A percentile compares a stretch with the other conserved stretches of the same genome.
Evolutionary conservation across 805 yeast species (phyloP).

Genomic region (Pichia scutulata): DNA sequence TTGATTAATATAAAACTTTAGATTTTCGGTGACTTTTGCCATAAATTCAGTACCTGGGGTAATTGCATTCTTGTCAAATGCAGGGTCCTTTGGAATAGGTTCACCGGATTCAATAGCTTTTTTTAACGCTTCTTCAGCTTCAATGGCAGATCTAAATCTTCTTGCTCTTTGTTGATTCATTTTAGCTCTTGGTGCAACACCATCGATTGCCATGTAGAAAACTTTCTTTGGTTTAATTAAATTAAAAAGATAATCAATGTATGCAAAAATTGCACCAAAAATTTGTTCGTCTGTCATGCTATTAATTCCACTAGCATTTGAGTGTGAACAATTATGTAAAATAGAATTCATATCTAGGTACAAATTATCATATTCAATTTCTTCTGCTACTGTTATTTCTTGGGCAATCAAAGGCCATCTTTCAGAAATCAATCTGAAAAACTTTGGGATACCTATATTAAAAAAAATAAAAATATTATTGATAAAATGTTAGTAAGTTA

Average conservation of each 20-base stretch:
- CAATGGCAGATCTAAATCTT: constrained; percentile 89
- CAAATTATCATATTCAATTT: constrained; percentile 91
- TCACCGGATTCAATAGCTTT: constrained; percentile 70
- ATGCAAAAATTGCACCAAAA: constrained; percentile 85
- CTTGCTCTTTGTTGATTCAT: constrained; percentile 97
- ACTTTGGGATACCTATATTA: constrained; percentile 86
- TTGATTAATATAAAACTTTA: constrained; percentile 81
- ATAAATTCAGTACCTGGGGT: constrained; percentile 97
- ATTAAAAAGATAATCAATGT: constrained; percentile 87
- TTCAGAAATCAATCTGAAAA: constrained; percentile 93
- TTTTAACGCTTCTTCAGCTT: constrained; percentile 72
- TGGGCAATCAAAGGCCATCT: constrained; percentile 97
- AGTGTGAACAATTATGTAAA: constrained; percentile 87
- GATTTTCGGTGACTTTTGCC: constrained; percentile 75
- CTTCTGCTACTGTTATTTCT: constrained; percentile 67
- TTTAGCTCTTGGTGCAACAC: constrained; percentile 98
- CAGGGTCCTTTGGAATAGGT: constrained; percentile 72
- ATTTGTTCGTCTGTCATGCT: constrained; percentile 83
- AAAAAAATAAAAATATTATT: background rate
- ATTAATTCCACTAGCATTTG: constrained; percentile 54
- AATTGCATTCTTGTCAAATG: constrained; percentile 86
- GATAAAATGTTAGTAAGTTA: background rate
- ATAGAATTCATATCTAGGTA: constrained; percentile 98
- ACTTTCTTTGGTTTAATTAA: constrained; percentile 79
- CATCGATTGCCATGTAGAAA: constrained; percentile 96